phyloP scores from a whole-genome alignment of 2,329 filamentous ascomycete genomes.

The Aureobasidium mangrovei region DNA sequence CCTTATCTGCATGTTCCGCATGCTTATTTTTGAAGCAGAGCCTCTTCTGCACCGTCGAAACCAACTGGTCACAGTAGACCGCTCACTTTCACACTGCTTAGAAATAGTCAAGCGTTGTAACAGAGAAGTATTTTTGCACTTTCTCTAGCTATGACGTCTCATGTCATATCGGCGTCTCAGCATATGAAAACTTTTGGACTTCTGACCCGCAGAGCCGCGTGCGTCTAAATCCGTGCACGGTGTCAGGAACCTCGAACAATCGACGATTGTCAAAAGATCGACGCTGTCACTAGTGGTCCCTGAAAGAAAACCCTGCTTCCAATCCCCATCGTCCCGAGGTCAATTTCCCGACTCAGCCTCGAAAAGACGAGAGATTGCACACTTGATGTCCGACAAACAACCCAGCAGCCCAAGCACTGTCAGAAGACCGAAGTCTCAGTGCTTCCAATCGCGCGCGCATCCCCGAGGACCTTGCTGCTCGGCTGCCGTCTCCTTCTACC shows the following conservation, averaged over 20 bases:
- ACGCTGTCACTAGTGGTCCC: slow-evolving; percentile 8
- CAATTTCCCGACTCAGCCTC: slow-evolving; percentile 2
- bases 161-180: not conserved
- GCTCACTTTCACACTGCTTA: no score
- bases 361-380: not conserved
- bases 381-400: no score
- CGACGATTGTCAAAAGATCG: slow-evolving; percentile 4
- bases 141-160: not conserved
- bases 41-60: no score
- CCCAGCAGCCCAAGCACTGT: no score
- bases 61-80: no score
- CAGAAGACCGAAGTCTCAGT: no score
- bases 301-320: slow-evolving; percentile 3
- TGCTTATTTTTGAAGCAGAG: no score
- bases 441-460: no score
- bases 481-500: no score
- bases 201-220: slow-evolving; percentile 6
- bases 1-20: not conserved
- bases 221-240: slow-evolving; percentile 4
- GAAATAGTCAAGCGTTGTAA: no score
- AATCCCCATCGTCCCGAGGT: not conserved
- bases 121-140: no score
- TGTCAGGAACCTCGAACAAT: not conserved
- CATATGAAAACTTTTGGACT: not conserved
- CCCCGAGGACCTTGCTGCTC: no score